Conservation (phyloP, 2,329 filamentous ascomycete genomes). For the Aspergillus sp. region DNA sequence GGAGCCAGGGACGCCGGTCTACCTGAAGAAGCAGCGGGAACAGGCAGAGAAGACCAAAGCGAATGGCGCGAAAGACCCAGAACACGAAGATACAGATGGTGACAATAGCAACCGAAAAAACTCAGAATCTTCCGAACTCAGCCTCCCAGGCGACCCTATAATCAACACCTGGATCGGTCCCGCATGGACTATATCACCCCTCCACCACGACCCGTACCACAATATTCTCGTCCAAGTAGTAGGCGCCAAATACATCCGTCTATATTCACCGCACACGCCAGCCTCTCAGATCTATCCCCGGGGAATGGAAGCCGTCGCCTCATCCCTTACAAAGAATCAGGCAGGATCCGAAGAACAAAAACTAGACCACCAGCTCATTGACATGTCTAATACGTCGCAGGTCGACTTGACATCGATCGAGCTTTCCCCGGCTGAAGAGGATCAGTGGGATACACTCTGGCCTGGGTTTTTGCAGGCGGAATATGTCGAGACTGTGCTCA, state of each 20-base stretch:
- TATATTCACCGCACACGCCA: slow-evolving; percentile 66
- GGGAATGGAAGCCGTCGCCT: slow-evolving; percentile 30
- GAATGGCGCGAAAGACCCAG: slow-evolving; percentile 14
- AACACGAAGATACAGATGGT: slow-evolving; percentile 1
- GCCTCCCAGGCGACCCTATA: slow-evolving; percentile 47
- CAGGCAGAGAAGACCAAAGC: slow-evolving; percentile 14
- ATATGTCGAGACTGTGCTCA: slow-evolving; percentile 69
- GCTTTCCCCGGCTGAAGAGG: slow-evolving; percentile 39
- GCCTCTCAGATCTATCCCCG: slow-evolving; percentile 34
- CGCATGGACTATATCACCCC: slow-evolving; percentile 75
- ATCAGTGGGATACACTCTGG: slow-evolving; percentile 42
- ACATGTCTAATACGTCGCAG: slow-evolving; percentile 85
- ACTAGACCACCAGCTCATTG: slow-evolving; percentile 43
- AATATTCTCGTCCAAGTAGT: slow-evolving; percentile 88
- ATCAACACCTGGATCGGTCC: slow-evolving; percentile 95
- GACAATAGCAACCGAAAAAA: slow-evolving; percentile 5
- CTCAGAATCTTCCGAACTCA: slow-evolving; percentile 2
- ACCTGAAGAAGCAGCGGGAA: slow-evolving; percentile 29
- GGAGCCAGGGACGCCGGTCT: slow-evolving; percentile 44
- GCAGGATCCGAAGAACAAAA: slow-evolving; percentile 4
- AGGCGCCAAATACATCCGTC: slow-evolving; percentile 81
- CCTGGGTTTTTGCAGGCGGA: slow-evolving; percentile 53
- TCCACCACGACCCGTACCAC: slow-evolving; percentile 91
- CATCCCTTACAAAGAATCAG: slow-evolving; percentile 3
- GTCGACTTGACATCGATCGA: slow-evolving; percentile 69